Evolutionary conservation across 2,329 filamentous ascomycete genomes (phyloP), one percentile per base, ranked within the genome.

Genomic region (Chrysosporium keratinophilum): DNA sequence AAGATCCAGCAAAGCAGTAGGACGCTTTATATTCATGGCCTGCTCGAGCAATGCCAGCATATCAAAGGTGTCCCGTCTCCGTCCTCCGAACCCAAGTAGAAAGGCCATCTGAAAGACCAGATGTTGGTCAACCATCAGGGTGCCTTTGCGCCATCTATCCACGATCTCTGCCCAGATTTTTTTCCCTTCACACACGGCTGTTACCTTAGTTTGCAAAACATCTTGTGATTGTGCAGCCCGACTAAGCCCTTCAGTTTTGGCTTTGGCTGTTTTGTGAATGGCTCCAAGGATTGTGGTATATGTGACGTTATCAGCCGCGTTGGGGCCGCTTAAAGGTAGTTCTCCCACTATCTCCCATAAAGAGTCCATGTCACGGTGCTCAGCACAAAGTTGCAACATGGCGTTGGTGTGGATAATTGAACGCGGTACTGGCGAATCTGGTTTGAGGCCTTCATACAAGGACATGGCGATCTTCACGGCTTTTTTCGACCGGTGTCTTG

Each of bases 381-480:
- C 78, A 46, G 84, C 79, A 66, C 90, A 97, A 7, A 93, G 85
- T 55, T 83, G 82, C 43, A 98, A 74, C n/a, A 89, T 81, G 9
- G 90, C 87, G 66, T 98, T 98, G 58, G 87, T 82, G 64, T 97
- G 93, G 54, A 88, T 85, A 35, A 84, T 85, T 60, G 83, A 87
- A 14, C 87, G 85, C 59, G 82, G 77, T 49, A 94, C 74, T 6
- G 76, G 74, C 0, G 79, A 79, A 49, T 79, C 81, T 35, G 80
- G 76, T 39, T 78, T 76, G 71, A 97, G 85, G 52, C 81, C 81
- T 60, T 87, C 79, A 72, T 94, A 97, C 50, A 95, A 75, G 55
- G 80, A 79, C 44, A 90, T 69, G 0, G 88, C 88, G 59, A 85
- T 83, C 53, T 75, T 68, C 5, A 93, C 77, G 47, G 82, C 82